phyloP scores from a whole-genome alignment of 2,329 filamentous ascomycete genomes.

The Trichoderma endophyticum region DNA sequence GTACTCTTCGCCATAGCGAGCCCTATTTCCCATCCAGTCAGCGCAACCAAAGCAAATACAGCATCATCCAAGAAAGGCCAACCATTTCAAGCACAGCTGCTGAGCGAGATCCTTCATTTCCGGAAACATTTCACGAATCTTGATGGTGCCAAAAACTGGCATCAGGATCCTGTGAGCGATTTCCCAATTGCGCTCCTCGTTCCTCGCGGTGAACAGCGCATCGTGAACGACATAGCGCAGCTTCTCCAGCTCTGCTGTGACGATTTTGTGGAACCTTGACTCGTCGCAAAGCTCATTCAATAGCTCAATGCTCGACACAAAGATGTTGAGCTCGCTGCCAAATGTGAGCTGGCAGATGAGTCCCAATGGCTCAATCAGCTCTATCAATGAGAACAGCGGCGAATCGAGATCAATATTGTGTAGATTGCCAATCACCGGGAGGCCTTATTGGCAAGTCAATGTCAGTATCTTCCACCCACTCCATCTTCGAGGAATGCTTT shows the following conservation, averaged over 20 bases:
- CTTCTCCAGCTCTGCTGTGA: slow-evolving; percentile 6
- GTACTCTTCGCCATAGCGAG: slow-evolving; percentile 38
- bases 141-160: slow-evolving; percentile 13
- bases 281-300: slow-evolving; percentile 16
- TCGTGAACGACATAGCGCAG: slow-evolving; percentile 14
- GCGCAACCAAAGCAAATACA: not conserved
- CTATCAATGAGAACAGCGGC: slow-evolving; percentile 7
- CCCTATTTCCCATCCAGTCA: slow-evolving; percentile 17
- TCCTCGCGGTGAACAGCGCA: slow-evolving; percentile 11
- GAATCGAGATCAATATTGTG: slow-evolving; percentile 7
- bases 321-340: slow-evolving; percentile 3
- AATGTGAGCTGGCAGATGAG: slow-evolving; percentile 15
- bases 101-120: slow-evolving; percentile 11
- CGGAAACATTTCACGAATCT: slow-evolving; percentile 13
- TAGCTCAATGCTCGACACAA: slow-evolving; percentile 2
- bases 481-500: not conserved
- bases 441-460: not conserved
- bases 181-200: slow-evolving; percentile 16
- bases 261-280: slow-evolving; percentile 6
- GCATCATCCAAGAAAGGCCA: not conserved
- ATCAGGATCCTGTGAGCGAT: slow-evolving; percentile 15
- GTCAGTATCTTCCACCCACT: not conserved
- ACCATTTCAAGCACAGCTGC: slow-evolving; percentile 18
- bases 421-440: slow-evolving; percentile 5
- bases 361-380: slow-evolving; percentile 1